Percentiles rank a stretch among this genome's conserved stretches.
These are phyloP conservation scores for Radiomyces spectabilis DNA, from an alignment of 192 early-diverging fungal species.

Conservation along the genomic window DNA sequence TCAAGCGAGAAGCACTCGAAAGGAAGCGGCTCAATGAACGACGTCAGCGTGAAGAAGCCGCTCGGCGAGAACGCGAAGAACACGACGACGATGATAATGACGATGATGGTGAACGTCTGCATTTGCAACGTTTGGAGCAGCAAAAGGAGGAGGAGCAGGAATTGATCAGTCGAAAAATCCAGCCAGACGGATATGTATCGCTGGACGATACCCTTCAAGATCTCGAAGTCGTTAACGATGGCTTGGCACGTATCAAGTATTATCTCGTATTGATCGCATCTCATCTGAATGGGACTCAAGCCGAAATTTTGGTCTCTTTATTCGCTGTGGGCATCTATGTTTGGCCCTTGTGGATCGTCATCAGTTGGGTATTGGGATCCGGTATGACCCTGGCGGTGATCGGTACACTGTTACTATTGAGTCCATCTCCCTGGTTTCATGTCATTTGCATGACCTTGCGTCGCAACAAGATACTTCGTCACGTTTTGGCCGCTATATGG, in stretches of 20 bases:
- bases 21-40: neutral
- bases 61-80: neutral
- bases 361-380: constrained; percentile 5
- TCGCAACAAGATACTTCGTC: constrained; percentile 1
- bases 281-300: constrained; percentile 16
- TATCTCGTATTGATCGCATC: neutral
- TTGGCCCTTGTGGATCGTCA: constrained; percentile 7
- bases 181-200: constrained; percentile 11
- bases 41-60: constrained; percentile 2
- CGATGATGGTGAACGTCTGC: neutral
- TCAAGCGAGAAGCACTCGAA: constrained; percentile 7
- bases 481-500: constrained; percentile 7
- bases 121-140: constrained; percentile 3
- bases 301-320: constrained; percentile 7
- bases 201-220: constrained; percentile 23
- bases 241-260: neutral
- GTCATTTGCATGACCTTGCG: constrained; percentile 2
- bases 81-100: neutral
- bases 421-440: constrained; percentile 12
- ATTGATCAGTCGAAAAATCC: constrained; percentile 13
- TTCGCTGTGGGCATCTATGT: constrained; percentile 9
- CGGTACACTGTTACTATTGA: neutral
- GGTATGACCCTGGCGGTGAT: constrained; percentile 3
- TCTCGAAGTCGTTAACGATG: constrained; percentile 8
- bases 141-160: constrained; percentile 17